Base-by-base conservation (phyloP, 1,284 basidiomycete genomes). In the Inonotus obliquus region DNA sequence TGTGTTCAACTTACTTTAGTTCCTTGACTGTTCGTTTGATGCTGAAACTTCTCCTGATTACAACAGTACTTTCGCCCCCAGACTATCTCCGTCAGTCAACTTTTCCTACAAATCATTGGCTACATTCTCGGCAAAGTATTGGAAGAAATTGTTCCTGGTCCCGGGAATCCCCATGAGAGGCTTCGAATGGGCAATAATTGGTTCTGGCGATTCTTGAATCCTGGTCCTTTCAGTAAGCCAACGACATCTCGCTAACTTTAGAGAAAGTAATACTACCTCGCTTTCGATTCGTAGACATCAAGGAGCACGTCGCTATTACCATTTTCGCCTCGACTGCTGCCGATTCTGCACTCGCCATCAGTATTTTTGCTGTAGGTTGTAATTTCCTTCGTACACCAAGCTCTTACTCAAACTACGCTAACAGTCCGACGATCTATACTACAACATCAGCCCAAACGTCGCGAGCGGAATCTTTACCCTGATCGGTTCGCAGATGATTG, bases 221-320 rank as follows among this genome's bases (percentile, higher is more conserved):
- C 79, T 17, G 81, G 81, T 0, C 76, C 78, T 9, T 84, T 83
- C 73, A 84, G 80, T 82, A 64, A n/a, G 48, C 53, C 29, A 44
- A 52, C 13, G 29, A 27, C 49, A 35, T 13, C 11, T 49, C 27
- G n/a, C 61, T 17, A n/a, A 32, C 35, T 52, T 47, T 48, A 25
- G 41, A 47, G 32, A n/a, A n/a, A n/a, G 11, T 39, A 39, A 14
- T 44, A 17, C 17, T 44, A 44, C 19, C 23, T 39, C 58, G 47
- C 21, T 54, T 57, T 32, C 32, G 32, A 32, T 9, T 9, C 32
- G 32, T 32, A 80, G 79, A 84, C 69, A 74, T 83, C 69, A 82
- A 82, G 73, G 84, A 86, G 68, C 82, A 85, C 68, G 81, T 82
- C 38, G 79, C 81, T 2, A 81, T 84, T 62, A 81, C 79, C n/a